Conservation (phyloP, 495 filamentous ascomycete species). For the Cryomyces minteri region DNA sequence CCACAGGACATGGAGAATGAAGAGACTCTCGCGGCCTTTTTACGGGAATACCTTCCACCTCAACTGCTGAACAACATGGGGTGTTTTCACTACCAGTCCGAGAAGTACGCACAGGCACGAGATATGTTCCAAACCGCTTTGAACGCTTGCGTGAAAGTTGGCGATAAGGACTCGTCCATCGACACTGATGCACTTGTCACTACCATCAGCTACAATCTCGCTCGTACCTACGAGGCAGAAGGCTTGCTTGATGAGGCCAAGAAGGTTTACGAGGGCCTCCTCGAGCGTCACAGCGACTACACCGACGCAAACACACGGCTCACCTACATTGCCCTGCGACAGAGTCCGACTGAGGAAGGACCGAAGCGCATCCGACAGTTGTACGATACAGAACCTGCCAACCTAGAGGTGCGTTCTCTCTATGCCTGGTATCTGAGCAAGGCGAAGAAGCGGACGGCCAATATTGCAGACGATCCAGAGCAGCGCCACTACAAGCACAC, state of each 20-base stretch:
- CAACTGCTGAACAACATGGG: slow-evolving; percentile 95
- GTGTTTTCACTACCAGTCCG: slow-evolving; percentile 77
- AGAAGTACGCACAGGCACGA: slow-evolving; percentile 63
- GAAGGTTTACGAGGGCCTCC: slow-evolving; percentile 67
- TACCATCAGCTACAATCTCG: slow-evolving; percentile 89
- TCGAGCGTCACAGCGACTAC: slow-evolving; percentile 73
- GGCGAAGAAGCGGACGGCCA: slow-evolving; percentile 53
- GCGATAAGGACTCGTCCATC: slow-evolving; percentile 39
- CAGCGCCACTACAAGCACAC: slow-evolving; percentile 92
- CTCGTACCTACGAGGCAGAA: slow-evolving; percentile 82
- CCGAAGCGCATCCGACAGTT: slow-evolving; percentile 67
- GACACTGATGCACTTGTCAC: slow-evolving; percentile 83
- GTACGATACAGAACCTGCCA: slow-evolving; percentile 56
- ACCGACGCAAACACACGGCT: slow-evolving; percentile 75
- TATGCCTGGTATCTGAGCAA: slow-evolving; percentile 87
- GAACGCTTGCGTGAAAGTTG: slow-evolving; percentile 61
- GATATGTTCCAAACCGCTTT: slow-evolving; percentile 77
- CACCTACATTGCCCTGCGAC: slow-evolving; percentile 76
- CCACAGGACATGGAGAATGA: slow-evolving; percentile 42
- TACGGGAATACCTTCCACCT: slow-evolving; percentile 63
- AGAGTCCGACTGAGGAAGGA: slow-evolving; percentile 66
- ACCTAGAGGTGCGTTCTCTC: slow-evolving; percentile 78
- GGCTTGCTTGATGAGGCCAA: slow-evolving; percentile 66
- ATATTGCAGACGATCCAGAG: slow-evolving; percentile 77
- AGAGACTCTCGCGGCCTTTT: slow-evolving; percentile 25